phyloP scores from a whole-genome alignment of 441 rosid species.

The Gossypium armourianum region DNA sequence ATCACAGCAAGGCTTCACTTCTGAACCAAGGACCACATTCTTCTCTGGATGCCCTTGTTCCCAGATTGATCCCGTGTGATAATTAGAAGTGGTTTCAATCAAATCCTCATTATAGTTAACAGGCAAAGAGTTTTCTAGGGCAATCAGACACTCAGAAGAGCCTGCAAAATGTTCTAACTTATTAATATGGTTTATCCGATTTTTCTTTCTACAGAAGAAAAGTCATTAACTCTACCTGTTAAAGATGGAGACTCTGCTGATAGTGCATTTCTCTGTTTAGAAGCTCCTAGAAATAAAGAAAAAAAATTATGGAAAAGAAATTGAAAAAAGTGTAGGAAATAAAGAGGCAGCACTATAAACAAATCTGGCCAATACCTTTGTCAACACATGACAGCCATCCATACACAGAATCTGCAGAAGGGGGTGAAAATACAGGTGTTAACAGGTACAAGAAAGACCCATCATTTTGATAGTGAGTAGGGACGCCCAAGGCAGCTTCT shows the following conservation, averaged over 20 bases:
- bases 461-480: constrained; percentile 60
- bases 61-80: constrained; percentile 22
- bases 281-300: constrained; percentile 27
- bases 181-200: constrained; percentile 11
- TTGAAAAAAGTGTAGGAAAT: neutral
- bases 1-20: constrained; percentile 21
- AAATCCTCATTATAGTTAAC: constrained; percentile 22
- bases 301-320: constrained; percentile 12
- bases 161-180: constrained; percentile 27
- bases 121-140: constrained; percentile 26
- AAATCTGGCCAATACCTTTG: constrained; percentile 39
- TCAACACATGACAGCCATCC: constrained; percentile 39
- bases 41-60: constrained; percentile 27
- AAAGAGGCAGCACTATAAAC: constrained; percentile 12
- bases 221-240: constrained; percentile 26
- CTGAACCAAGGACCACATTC: constrained; percentile 21
- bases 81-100: constrained; percentile 24
- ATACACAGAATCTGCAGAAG: constrained; percentile 46
- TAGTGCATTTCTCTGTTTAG: constrained; percentile 20
- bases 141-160: constrained; percentile 24
- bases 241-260: constrained; percentile 21
- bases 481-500: constrained; percentile 45
- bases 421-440: constrained; percentile 62
- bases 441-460: constrained; percentile 61
- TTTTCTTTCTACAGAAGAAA: constrained; percentile 8